Evolutionary conservation across 495 filamentous ascomycete species (phyloP), one percentile per base, ranked within the genome.

Genomic region (Schizothecium vesticola): DNA sequence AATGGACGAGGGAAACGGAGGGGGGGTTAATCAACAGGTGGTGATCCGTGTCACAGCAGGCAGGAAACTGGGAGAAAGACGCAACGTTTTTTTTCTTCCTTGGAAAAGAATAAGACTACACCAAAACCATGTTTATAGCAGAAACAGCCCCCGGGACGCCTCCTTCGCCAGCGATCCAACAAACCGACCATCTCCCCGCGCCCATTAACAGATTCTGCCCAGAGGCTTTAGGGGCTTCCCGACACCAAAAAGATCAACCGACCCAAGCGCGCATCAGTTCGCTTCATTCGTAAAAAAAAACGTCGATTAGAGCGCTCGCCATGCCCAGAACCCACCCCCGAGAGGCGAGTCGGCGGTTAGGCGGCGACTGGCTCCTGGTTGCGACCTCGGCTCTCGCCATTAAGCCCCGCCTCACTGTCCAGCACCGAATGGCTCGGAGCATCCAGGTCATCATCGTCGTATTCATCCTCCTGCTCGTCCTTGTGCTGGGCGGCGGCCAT

Each of bases 401-500:
- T 82, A 31, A 84, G 25, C 3, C 80, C 80, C 24, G 69, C 67
- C 66, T 84, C 83, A 21, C 78, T 80, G 26, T 79, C 82, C 16
- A 81, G 65, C 0, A 75, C 67, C 28, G 82, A 82, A 60, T 82
- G 80, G 57, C 75, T 77, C 36, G 73, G 73, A 3, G 75, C 85
- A 16, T 85, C 77, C 23, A 81, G 78, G 65, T 83, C 63, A 16
- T 84, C 85, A n/a, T 84, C 84, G 12, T 86, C 83, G 31, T 85
- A 85, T 13, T 81, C 80, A 24, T 82, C 81, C 16, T 83, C 84
- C 22, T 83, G 83, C 36, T 87, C 86, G 59, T 75, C 77, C 66
- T 83, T 79, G 81, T 97, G 94, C 72, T 92, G 88, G 65, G 87
- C 87, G 4, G 93, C 93, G 3, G 91, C 88, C 58, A 95, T 87